These are phyloP conservation scores for Rhodocollybia butyracea DNA, from an alignment of 768 basidiomycete genomes.

Conservation along the genomic window DNA sequence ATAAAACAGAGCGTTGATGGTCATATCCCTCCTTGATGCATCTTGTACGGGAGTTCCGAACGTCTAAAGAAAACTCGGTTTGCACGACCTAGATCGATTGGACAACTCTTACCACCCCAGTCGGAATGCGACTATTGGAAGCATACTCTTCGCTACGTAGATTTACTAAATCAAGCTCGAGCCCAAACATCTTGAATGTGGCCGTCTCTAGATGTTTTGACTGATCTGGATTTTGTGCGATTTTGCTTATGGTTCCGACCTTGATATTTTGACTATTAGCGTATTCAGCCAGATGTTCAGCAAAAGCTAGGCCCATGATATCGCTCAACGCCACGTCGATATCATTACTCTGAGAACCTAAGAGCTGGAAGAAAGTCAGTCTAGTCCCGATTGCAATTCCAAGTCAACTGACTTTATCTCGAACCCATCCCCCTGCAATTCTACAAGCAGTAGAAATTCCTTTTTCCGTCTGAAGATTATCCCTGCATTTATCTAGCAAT, in stretches of 20 bases:
- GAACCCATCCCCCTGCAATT: conserved; percentile 97
- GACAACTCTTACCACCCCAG: conserved; percentile 61
- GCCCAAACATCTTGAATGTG: conserved; percentile 70
- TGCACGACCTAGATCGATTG: background rate
- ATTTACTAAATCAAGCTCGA: conserved; percentile 93
- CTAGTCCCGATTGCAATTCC: background rate
- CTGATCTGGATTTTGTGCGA: conserved; percentile 94
- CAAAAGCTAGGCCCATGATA: conserved; percentile 91
- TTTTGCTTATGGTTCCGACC: conserved; percentile 67
- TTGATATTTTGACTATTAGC: conserved; percentile 46
- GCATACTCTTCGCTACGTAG: conserved; percentile 91
- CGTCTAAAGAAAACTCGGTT: conserved; percentile 40
- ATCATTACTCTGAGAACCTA: conserved; percentile 81
- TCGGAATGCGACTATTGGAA: conserved; percentile 83
- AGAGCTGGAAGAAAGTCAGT: conserved; percentile 48
- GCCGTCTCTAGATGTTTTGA: conserved; percentile 98
- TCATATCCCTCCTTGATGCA: conserved; percentile 85
- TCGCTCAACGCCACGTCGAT: conserved; percentile 89
- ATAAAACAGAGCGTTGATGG: conserved; percentile 95
- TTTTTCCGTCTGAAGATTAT: conserved; percentile 47
- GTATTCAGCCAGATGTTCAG: conserved; percentile 69
- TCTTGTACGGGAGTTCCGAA: conserved; percentile 94
- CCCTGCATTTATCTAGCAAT: conserved; percentile 78
- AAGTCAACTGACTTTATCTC: conserved; percentile 78
- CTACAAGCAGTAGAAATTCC: conserved; percentile 67